Conservation (phyloP, 2,329 filamentous ascomycete genomes). For the Microsporum audouinii region DNA sequence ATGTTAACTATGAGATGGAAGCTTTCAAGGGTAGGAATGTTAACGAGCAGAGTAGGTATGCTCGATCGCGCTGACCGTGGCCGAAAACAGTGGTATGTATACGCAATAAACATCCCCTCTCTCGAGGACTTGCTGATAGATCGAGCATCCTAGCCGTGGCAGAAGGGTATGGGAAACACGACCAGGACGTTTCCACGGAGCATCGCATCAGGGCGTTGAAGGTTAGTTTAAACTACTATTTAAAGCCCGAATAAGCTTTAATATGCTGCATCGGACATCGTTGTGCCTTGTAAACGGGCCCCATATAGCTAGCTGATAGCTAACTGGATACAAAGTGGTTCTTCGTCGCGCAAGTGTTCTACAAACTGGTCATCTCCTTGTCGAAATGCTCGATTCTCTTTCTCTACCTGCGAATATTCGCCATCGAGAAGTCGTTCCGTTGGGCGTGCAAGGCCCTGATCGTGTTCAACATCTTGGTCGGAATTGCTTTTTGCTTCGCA, state of each 20-base stretch:
- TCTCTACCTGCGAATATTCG: not conserved
- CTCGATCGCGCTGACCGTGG: conserved; percentile 14
- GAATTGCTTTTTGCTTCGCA: conserved; percentile 15
- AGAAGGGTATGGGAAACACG: conserved; percentile 23
- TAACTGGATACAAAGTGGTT: not conserved
- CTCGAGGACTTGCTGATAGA: not conserved
- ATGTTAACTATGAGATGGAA: not conserved
- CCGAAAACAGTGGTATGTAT: conserved; percentile 7
- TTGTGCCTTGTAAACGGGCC: too few relatives aligned
- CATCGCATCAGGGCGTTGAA: conserved; percentile 20
- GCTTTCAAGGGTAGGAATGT: too few relatives aligned
- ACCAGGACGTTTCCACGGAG: conserved; percentile 3
- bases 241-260: not conserved
- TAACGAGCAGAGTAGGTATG: conserved; percentile 4
- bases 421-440: not conserved
- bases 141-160: conserved; percentile 12
- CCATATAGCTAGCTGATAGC: too few relatives aligned
- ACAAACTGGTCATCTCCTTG: not conserved
- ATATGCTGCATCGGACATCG: too few relatives aligned
- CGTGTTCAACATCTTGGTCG: conserved; percentile 13
- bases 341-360: not conserved
- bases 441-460: not conserved
- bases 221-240: conserved; percentile 11
- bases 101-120: too few relatives aligned
- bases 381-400: not conserved